A percentile compares a stretch with the other conserved stretches of the same genome.
phyloP scores from a whole-genome alignment of 78 protist genomes.

The Anaeramoeba flamelloides region DNA sequence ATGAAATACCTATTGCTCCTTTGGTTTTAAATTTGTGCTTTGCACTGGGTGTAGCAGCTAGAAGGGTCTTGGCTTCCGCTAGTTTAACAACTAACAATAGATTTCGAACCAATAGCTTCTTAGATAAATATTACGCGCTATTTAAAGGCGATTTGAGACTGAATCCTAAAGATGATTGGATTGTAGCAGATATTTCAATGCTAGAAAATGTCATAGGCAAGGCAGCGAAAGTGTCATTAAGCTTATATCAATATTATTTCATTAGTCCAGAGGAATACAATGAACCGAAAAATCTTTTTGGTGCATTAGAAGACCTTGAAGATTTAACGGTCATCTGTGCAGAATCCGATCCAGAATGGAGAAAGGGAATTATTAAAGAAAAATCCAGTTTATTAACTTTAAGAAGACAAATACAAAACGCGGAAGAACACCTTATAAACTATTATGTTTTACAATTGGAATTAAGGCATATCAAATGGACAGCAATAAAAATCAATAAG shows the following conservation, averaged over 20 bases:
- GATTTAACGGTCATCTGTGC: background rate
- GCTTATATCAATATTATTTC: background rate
- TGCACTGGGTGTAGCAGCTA: background rate
- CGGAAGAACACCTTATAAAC: background rate
- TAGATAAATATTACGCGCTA: background rate
- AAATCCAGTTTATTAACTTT: background rate
- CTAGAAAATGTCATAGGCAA: background rate
- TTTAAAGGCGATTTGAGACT: background rate
- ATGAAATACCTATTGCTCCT: background rate
- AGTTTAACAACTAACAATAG: background rate
- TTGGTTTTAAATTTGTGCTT: background rate
- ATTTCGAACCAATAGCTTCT: background rate
- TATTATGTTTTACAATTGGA: background rate
- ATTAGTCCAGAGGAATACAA: background rate
- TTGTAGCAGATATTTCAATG: background rate
- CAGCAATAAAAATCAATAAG: background rate
- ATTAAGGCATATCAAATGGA: background rate
- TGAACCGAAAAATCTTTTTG: background rate
- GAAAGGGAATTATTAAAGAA: background rate
- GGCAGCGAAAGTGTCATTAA: background rate
- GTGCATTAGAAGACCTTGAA: background rate
- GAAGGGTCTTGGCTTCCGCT: background rate
- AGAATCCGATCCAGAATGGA: background rate
- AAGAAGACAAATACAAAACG: background rate
- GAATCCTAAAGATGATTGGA: background rate